phyloP scores from a whole-genome alignment of 768 basidiomycete species.

The Termitomyces sp. region DNA sequence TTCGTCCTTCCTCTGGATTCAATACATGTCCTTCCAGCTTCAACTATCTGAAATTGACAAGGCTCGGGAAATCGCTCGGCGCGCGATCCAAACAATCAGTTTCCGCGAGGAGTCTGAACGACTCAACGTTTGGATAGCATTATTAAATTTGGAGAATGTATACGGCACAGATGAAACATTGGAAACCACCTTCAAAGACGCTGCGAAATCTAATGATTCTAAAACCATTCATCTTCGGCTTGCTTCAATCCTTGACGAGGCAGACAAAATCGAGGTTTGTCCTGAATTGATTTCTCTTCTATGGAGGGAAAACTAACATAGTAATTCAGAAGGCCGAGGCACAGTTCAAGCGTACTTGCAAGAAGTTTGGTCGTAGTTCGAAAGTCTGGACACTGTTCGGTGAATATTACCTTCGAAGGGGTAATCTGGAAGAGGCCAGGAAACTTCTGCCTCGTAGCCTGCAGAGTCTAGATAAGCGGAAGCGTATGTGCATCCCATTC shows the following conservation, averaged over 20 bases:
- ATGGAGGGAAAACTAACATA: not conserved
- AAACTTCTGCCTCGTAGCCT: constrained; percentile 82
- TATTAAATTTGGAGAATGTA: constrained; percentile 89
- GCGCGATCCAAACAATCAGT: constrained; percentile 81
- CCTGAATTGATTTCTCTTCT: not conserved
- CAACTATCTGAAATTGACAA: constrained; percentile 96
- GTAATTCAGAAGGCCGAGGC: constrained; percentile 80
- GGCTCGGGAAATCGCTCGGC: constrained; percentile 79
- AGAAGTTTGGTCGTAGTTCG: constrained; percentile 91
- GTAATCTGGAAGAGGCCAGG: constrained; percentile 73
- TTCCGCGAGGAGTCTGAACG: constrained; percentile 97
- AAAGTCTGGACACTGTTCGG: constrained; percentile 92
- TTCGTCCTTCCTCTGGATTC: constrained; percentile 97
- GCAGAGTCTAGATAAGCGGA: constrained; percentile 88
- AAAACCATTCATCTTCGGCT: constrained; percentile 85
- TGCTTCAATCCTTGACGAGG: constrained; percentile 78
- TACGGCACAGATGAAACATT: constrained; percentile 83
- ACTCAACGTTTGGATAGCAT: constrained; percentile 94
- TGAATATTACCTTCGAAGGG: constrained; percentile 73
- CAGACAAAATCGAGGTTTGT: constrained; percentile 66
- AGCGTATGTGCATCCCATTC: constrained; percentile 56
- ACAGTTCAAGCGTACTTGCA: constrained; percentile 79
- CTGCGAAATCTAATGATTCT: constrained; percentile 84
- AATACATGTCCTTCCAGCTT: constrained; percentile 98
- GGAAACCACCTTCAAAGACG: constrained; percentile 85